Evolutionary conservation across 1,284 basidiomycete species (phyloP).

Genomic region (Porogramme epimiltina): DNA sequence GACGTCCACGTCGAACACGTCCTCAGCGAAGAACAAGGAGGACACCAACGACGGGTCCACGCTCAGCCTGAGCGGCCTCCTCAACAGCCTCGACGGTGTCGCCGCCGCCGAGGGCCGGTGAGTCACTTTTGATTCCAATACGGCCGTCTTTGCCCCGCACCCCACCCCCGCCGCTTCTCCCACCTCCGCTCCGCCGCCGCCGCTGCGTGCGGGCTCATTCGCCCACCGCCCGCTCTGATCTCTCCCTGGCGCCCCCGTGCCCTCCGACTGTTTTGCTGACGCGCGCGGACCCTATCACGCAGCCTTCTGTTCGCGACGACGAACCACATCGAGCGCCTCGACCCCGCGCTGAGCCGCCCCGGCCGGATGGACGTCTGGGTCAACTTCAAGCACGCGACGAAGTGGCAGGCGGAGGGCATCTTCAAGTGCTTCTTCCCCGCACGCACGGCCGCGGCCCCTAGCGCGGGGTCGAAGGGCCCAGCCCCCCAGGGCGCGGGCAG

Average conservation of each 20-base stretch:
- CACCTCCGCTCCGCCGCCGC: background rate
- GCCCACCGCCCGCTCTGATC: background rate
- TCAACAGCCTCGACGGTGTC: constrained; percentile 86
- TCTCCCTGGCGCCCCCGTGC: background rate
- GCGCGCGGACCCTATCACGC: background rate
- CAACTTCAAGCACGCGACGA: constrained; percentile 84
- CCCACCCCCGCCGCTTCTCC: constrained; percentile 1
- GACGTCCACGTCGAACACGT: constrained; percentile 39
- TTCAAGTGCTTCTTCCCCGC: constrained; percentile 91
- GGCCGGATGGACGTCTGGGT: constrained; percentile 90
- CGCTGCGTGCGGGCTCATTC: background rate
- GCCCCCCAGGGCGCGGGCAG: too few species aligned
- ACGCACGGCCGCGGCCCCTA: too few species aligned
- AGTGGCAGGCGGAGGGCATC: constrained; percentile 85
- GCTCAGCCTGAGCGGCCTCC: constrained; percentile 75
- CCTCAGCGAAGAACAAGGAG: constrained; percentile 39
- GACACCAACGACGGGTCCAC: constrained; percentile 74
- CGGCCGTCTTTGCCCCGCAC: background rate
- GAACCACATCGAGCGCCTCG: constrained; percentile 84
- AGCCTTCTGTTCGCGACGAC: constrained; percentile 82
- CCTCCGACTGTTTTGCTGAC: constrained; percentile 1
- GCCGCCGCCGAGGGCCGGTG: constrained; percentile 84
- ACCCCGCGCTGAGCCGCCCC: constrained; percentile 78
- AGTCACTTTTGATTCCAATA: constrained; percentile 28
- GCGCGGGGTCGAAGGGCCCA: too few species aligned